Evolutionary conservation across 1,284 basidiomycete genomes (phyloP).

Genomic region (Exobasidium rhododendri): DNA sequence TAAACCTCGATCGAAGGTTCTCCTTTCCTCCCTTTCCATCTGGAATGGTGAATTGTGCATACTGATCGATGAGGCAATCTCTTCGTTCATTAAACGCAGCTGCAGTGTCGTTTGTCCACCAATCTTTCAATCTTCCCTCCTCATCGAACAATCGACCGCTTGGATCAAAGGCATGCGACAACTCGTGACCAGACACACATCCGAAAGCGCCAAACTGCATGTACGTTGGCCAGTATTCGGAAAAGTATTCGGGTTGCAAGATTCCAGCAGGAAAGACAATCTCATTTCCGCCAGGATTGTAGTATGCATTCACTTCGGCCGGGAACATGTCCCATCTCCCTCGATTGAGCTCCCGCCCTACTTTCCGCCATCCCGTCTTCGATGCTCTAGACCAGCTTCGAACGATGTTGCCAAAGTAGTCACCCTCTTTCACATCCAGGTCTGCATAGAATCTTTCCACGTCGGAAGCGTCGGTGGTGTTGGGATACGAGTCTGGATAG

Average conservation of each 20-base stretch:
- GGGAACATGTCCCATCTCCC: constrained; percentile 87
- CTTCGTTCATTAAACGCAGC: constrained; percentile 77
- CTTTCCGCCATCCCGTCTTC: constrained; percentile 66
- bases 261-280: constrained; percentile 97
- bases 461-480: constrained; percentile 67
- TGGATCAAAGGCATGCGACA: constrained; percentile 86
- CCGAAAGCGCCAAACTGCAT: constrained; percentile 70
- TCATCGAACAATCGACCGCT: constrained; percentile 68
- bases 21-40: constrained; percentile 78
- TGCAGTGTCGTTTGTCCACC: constrained; percentile 73
- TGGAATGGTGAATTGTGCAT: constrained; percentile 74
- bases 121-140: constrained; percentile 64
- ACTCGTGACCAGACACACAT: constrained; percentile 44
- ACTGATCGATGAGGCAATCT: constrained; percentile 84
- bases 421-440: constrained; percentile 66
- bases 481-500: constrained; percentile 73
- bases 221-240: constrained; percentile 77
- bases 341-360: constrained; percentile 71
- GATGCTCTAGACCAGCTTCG: constrained; percentile 59
- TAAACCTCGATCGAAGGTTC: constrained; percentile 74
- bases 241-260: constrained; percentile 87
- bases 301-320: constrained; percentile 58
- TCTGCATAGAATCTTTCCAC: constrained; percentile 65
- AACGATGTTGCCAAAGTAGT: constrained; percentile 82
- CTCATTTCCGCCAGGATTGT: constrained; percentile 58